Evolutionary conservation across 208 protist species (phyloP).

Genomic region (Angomonas deanei): DNA sequence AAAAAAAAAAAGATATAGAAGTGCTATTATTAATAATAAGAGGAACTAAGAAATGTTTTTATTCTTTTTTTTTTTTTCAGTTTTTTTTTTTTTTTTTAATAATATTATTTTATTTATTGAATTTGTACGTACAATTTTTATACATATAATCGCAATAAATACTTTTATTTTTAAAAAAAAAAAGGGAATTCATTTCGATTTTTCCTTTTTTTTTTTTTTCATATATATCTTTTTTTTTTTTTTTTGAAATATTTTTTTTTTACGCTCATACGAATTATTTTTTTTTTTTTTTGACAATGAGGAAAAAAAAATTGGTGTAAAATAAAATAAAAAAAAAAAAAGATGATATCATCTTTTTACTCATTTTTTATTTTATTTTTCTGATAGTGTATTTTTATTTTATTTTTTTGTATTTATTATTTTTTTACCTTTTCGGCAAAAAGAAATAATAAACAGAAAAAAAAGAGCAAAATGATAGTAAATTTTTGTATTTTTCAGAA

Average conservation of each 20-base stretch:
- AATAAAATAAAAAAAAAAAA: not conserved
- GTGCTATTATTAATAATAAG: not conserved
- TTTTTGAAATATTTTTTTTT: not conserved
- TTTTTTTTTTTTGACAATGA: too few species aligned
- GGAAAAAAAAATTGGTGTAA: not conserved
- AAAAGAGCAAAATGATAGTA: conserved; percentile 3
- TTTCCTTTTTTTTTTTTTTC: too few species aligned
- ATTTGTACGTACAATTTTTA: not conserved
- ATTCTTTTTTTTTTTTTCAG: conserved; percentile 7
- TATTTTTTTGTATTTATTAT: too few species aligned
- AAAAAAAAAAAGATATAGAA: not conserved
- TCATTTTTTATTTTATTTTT: too few species aligned
- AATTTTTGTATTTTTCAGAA: too few species aligned
- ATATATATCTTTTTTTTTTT: not conserved
- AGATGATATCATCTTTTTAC: not conserved
- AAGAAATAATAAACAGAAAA: not conserved
- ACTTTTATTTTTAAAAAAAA: not conserved
- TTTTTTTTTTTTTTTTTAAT: not conserved
- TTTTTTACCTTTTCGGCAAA: too few species aligned
- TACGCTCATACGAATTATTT: too few species aligned
- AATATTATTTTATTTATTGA: not conserved
- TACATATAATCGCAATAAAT: not conserved
- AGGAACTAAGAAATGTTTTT: not conserved
- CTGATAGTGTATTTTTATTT: too few species aligned
- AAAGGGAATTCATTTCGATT: too few species aligned